Percentiles rank a stretch among this genome's conserved stretches.
Conservation (phyloP, 208 protist species). For the Acanthamoeba castellanii region DNA sequence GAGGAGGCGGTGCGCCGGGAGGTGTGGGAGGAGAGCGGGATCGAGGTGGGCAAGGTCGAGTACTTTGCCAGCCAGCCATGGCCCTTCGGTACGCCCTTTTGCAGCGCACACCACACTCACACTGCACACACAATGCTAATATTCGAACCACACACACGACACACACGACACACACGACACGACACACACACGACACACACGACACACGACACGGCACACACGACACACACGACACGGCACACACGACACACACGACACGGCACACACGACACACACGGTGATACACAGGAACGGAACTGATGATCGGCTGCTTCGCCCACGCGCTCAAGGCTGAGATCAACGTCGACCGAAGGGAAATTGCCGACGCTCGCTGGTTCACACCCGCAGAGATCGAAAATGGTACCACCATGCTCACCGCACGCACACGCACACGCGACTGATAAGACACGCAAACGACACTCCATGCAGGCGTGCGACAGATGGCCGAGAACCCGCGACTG, state of each 20-base stretch:
- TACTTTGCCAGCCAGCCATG: slow-evolving; percentile 27
- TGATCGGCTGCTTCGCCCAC: slow-evolving; percentile 1
- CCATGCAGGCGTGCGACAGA: background rate
- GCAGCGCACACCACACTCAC: background rate
- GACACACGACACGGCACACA: too few species aligned
- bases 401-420: background rate
- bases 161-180: too few species aligned
- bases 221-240: too few species aligned
- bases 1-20: slow-evolving; percentile 6
- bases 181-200: too few species aligned
- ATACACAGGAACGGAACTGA: background rate
- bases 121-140: background rate
- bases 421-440: too few species aligned
- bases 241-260: too few species aligned
- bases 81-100: background rate
- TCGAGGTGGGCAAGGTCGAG: background rate
- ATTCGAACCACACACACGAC: background rate
- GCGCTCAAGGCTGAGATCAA: background rate
- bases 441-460: background rate
- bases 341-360: background rate
- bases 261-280: too few species aligned
- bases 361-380: background rate
- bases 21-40: background rate
- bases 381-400: background rate
- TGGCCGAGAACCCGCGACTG: background rate